These are phyloP conservation scores for Aureobasidium sp. DNA, from an alignment of 2,329 filamentous ascomycete species.

Conservation along the genomic window DNA sequence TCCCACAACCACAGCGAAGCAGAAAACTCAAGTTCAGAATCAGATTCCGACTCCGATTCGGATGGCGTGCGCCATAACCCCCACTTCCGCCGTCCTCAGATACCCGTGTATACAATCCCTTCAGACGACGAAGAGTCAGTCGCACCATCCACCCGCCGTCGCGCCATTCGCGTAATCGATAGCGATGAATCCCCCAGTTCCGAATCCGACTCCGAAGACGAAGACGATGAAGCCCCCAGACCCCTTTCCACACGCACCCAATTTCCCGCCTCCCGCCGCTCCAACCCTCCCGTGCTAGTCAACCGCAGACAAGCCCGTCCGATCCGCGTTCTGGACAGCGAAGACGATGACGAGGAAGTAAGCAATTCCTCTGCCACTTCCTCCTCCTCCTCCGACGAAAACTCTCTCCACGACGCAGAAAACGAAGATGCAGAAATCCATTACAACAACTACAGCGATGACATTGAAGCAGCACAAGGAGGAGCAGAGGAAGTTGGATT, in stretches of 20 bases:
- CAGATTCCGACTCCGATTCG: neutral
- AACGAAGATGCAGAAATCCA: neutral
- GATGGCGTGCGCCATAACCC: neutral
- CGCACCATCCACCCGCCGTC: neutral
- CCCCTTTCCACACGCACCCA: too few relatives aligned
- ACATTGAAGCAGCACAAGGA: neutral
- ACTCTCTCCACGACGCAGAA: neutral
- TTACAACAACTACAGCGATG: constrained; percentile 5
- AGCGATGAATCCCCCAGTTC: neutral
- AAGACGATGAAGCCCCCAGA: neutral
- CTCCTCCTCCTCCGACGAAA: too few relatives aligned
- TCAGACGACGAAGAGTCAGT: neutral
- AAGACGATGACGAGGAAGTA: neutral
- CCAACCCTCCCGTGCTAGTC: neutral
- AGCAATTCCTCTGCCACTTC: neutral
- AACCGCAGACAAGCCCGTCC: neutral
- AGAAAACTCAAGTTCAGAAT: neutral
- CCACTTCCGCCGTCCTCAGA: neutral
- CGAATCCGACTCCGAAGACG: too few relatives aligned
- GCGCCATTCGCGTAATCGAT: neutral
- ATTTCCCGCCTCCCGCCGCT: neutral
- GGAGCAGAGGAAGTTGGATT: constrained; percentile 12
- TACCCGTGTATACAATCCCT: neutral
- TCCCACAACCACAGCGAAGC: neutral
- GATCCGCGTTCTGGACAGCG: neutral